Percentiles rank a stretch among this genome's conserved stretches.
phyloP scores from a whole-genome alignment of 1,139 yeast genomes.

The Lodderomyces jiufengensis region DNA sequence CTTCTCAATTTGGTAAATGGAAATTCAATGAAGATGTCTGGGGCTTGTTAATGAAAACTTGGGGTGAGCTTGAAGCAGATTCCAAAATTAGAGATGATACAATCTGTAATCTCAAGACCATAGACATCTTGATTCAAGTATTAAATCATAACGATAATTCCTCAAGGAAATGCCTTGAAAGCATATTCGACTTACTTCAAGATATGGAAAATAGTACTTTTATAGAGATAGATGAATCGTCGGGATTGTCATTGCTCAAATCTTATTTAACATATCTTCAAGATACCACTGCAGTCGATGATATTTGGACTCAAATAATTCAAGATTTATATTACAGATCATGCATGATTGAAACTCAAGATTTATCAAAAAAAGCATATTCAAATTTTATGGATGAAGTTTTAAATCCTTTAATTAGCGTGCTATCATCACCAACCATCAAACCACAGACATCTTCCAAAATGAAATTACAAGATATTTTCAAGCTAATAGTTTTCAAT shows the following conservation, averaged over 20 bases:
- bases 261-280: background rate
- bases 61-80: constrained; percentile 24
- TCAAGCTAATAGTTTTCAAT: constrained; percentile 18
- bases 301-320: constrained; percentile 22
- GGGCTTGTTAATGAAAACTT: constrained; percentile 41
- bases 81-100: constrained; percentile 22
- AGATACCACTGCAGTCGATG: too few relatives aligned
- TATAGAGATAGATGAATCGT: constrained; percentile 32
- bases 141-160: constrained; percentile 10
- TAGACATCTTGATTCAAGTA: constrained; percentile 18
- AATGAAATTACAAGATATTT: constrained; percentile 9
- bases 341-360: constrained; percentile 21
- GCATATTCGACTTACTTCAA: constrained; percentile 18
- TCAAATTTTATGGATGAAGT: constrained; percentile 23
- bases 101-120: constrained; percentile 30
- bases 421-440: constrained; percentile 4
- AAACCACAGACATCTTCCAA: too few relatives aligned
- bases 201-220: constrained; percentile 21
- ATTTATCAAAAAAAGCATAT: constrained; percentile 30
- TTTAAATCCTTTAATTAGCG: constrained; percentile 15
- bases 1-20: constrained; percentile 35
- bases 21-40: constrained; percentile 42
- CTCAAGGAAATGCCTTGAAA: constrained; percentile 12
- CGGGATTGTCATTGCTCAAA: constrained; percentile 2
- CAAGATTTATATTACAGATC: constrained; percentile 26